These are phyloP conservation scores for Xanthoceras sorbifolium DNA, from an alignment of 345 rosid species.

Conservation along the genomic window DNA sequence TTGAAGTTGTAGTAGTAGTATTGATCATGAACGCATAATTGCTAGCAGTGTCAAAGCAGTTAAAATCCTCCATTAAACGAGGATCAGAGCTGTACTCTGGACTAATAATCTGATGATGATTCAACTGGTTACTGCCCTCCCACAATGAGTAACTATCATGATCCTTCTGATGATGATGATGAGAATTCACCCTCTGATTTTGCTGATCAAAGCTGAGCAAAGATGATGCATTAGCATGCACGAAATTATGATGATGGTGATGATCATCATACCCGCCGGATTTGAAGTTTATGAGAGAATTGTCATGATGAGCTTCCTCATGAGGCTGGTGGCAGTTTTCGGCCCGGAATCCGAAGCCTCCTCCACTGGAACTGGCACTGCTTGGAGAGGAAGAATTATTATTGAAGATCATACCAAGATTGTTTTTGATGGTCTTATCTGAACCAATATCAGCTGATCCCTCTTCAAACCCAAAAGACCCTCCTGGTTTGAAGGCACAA, in stretches of 20 bases:
- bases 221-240: slow-evolving; percentile 53
- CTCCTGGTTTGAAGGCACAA: slow-evolving; percentile 26
- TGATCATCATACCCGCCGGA: slow-evolving; percentile 19
- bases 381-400: slow-evolving; percentile 41
- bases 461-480: slow-evolving; percentile 30
- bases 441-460: slow-evolving; percentile 23
- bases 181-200: slow-evolving; percentile 24
- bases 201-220: slow-evolving; percentile 64
- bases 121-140: slow-evolving; percentile 42
- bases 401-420: slow-evolving; percentile 15
- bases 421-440: slow-evolving; percentile 33
- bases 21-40: slow-evolving; percentile 29
- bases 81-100: slow-evolving; percentile 36
- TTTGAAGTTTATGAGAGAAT: slow-evolving; percentile 67
- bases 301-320: slow-evolving; percentile 37
- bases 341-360: slow-evolving; percentile 32
- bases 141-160: slow-evolving; percentile 35
- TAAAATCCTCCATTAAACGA: slow-evolving; percentile 39
- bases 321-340: slow-evolving; percentile 28
- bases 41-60: slow-evolving; percentile 40
- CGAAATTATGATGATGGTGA: not conserved
- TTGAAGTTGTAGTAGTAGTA: slow-evolving; percentile 8
- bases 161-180: slow-evolving; percentile 17
- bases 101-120: slow-evolving; percentile 31
- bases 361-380: slow-evolving; percentile 51